phyloP scores from a whole-genome alignment of 2,329 filamentous ascomycete species.

The Neonectria punicea region DNA sequence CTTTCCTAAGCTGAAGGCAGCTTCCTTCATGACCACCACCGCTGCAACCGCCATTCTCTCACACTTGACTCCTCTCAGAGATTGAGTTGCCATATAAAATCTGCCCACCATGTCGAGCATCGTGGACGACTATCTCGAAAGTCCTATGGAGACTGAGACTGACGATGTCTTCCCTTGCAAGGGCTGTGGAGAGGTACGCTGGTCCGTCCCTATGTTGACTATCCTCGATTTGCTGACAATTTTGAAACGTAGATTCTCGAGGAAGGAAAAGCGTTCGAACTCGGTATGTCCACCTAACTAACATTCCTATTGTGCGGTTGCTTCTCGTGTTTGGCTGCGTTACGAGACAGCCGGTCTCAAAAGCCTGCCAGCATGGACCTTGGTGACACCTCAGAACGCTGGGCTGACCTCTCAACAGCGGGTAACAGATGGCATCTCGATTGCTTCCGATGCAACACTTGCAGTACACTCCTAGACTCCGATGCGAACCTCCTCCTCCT shows the following conservation, averaged over 20 bases:
- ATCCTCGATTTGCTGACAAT: slow-evolving; percentile 31
- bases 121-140: slow-evolving; percentile 72
- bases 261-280: slow-evolving; percentile 97
- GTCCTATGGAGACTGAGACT: slow-evolving; percentile 77
- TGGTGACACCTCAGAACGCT: slow-evolving; percentile 13
- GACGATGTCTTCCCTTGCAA: slow-evolving; percentile 92
- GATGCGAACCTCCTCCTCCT: slow-evolving; percentile 97
- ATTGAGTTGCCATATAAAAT: slow-evolving; percentile 24
- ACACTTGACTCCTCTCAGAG: slow-evolving; percentile 25
- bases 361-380: slow-evolving; percentile 10
- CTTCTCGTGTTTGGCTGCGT: slow-evolving; percentile 6
- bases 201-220: slow-evolving; percentile 1
- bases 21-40: slow-evolving; percentile 33
- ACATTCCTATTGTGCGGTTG: neutral
- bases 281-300: slow-evolving; percentile 71
- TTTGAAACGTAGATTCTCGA: slow-evolving; percentile 79
- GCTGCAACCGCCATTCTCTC: slow-evolving; percentile 25
- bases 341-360: slow-evolving; percentile 27
- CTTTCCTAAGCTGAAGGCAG: slow-evolving; percentile 34
- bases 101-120: slow-evolving; percentile 55
- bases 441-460: slow-evolving; percentile 98
- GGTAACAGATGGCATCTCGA: slow-evolving; percentile 98
- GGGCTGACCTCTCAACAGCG: slow-evolving; percentile 64
- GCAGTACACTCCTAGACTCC: slow-evolving; percentile 94
- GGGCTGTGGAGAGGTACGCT: slow-evolving; percentile 86